A percentile compares a stretch with the other conserved stretches of the same genome.
phyloP scores from a whole-genome alignment of 495 filamentous ascomycete species.

The Bombardia bombarda region DNA sequence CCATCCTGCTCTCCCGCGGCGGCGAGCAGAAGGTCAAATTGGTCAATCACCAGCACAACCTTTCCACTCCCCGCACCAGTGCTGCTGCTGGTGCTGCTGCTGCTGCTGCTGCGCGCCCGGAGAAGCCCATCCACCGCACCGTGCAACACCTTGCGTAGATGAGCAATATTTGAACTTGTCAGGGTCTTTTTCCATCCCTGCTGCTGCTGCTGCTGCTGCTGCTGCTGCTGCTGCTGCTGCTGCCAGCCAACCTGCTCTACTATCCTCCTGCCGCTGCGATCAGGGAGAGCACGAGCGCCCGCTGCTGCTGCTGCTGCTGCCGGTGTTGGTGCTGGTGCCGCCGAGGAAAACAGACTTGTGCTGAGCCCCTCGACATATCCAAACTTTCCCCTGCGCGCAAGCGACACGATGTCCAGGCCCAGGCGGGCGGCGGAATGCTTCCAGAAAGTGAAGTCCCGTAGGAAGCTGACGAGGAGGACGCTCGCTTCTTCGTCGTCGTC shows the following conservation, averaged over 20 bases:
- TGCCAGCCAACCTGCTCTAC: not conserved
- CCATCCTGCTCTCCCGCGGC: conserved; percentile 26
- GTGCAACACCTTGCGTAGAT: conserved; percentile 20
- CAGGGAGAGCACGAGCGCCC: not conserved
- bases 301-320: not conserved
- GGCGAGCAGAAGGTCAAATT: conserved; percentile 48
- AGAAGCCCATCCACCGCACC: conserved; percentile 19
- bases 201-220: not conserved
- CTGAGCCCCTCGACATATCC: conserved; percentile 64
- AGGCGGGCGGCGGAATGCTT: conserved; percentile 51
- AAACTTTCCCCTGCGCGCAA: conserved; percentile 49
- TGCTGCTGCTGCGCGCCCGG: not conserved
- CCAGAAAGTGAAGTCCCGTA: conserved; percentile 74
- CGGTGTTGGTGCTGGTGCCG: not conserved
- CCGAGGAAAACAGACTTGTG: conserved; percentile 10
- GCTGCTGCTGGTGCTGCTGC: not conserved
- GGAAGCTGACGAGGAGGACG: conserved; percentile 75
- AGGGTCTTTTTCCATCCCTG: conserved; percentile 3
- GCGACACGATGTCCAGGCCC: conserved; percentile 61
- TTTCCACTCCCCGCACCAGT: conserved; percentile 7
- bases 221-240: not conserved
- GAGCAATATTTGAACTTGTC: conserved; percentile 1
- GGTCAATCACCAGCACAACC: conserved; percentile 46
- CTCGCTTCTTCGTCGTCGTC: conserved; percentile 12
- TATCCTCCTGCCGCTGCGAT: not conserved